phyloP scores from a whole-genome alignment of 441 rosid genomes.

The Gossypium lobatum region DNA sequence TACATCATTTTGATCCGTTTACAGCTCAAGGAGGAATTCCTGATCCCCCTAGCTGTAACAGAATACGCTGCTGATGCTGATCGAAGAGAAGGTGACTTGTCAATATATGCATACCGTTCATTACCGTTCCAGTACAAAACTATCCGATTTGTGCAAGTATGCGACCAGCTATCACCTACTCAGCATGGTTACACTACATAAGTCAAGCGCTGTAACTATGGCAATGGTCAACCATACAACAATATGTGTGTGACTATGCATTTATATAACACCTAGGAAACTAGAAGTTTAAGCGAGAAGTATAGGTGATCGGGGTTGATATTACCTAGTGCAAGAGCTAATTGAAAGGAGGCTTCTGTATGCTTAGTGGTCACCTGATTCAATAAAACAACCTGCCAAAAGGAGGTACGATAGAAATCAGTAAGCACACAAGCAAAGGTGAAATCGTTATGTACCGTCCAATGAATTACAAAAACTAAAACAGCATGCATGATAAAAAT shows the following conservation, averaged over 20 bases:
- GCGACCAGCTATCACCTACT: constrained; percentile 96
- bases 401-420: neutral
- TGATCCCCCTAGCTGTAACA: constrained; percentile 59
- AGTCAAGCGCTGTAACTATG: constrained; percentile 5
- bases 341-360: constrained; percentile 66
- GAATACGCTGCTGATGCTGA: constrained; percentile 79
- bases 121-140: constrained; percentile 84
- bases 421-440: neutral
- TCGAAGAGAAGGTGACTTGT: constrained; percentile 82
- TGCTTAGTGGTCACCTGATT: constrained; percentile 85
- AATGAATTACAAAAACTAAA: neutral
- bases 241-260: neutral
- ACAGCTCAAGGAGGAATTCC: constrained; percentile 51
- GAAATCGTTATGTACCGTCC: neutral
- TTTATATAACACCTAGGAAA: neutral
- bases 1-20: constrained; percentile 64
- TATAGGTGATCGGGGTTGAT: neutral
- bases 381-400: constrained; percentile 69
- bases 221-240: constrained; percentile 5
- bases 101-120: constrained; percentile 69
- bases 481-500: neutral
- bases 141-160: constrained; percentile 78
- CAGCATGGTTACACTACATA: constrained; percentile 15
- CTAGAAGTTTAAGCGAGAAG: neutral
- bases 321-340: constrained; percentile 81